These are phyloP conservation scores for Exophiala sp. DNA, from an alignment of 2,329 filamentous ascomycete species.

Conservation along the genomic window DNA sequence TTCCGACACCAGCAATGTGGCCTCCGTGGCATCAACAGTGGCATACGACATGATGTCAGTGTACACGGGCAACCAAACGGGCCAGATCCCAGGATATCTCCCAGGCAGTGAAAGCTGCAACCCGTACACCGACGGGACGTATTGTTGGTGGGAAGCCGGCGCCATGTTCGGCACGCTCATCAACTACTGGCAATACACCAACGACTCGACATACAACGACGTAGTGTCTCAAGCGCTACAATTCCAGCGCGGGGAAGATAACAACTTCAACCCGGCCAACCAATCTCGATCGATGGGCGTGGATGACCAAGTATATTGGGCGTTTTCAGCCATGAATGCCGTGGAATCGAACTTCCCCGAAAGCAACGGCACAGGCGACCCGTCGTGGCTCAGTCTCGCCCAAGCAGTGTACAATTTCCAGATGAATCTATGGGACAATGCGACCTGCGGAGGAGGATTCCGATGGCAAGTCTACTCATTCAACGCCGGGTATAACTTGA, in stretches of 20 bases:
- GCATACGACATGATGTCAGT: slow-evolving; percentile 38
- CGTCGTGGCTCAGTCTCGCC: slow-evolving; percentile 69
- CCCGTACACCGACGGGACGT: slow-evolving; percentile 25
- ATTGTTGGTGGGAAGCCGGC: slow-evolving; percentile 43
- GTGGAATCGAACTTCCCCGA: slow-evolving; percentile 46
- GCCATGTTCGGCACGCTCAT: slow-evolving; percentile 40
- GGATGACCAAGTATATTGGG: slow-evolving; percentile 56
- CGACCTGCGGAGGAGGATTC: slow-evolving; percentile 64
- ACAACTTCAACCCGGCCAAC: slow-evolving; percentile 40
- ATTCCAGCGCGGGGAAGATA: slow-evolving; percentile 36
- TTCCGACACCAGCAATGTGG: slow-evolving; percentile 24
- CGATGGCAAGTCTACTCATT: slow-evolving; percentile 79
- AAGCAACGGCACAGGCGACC: slow-evolving; percentile 40
- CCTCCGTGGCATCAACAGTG: slow-evolving; percentile 34
- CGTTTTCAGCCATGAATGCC: slow-evolving; percentile 51
- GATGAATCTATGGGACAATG: slow-evolving; percentile 61
- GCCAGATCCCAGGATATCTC: slow-evolving; percentile 38
- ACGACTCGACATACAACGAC: slow-evolving; percentile 38
- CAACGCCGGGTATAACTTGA: slow-evolving; percentile 60
- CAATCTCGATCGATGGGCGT: slow-evolving; percentile 44
- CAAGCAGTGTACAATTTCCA: slow-evolving; percentile 78
- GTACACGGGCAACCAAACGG: slow-evolving; percentile 37
- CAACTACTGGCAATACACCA: slow-evolving; percentile 42
- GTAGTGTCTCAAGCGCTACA: slow-evolving; percentile 35
- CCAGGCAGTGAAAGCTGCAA: slow-evolving; percentile 34